Percentiles rank a stretch among this genome's conserved stretches.
Conservation (phyloP, 305 asterid species). For the Fraxinus angustifolia region DNA sequence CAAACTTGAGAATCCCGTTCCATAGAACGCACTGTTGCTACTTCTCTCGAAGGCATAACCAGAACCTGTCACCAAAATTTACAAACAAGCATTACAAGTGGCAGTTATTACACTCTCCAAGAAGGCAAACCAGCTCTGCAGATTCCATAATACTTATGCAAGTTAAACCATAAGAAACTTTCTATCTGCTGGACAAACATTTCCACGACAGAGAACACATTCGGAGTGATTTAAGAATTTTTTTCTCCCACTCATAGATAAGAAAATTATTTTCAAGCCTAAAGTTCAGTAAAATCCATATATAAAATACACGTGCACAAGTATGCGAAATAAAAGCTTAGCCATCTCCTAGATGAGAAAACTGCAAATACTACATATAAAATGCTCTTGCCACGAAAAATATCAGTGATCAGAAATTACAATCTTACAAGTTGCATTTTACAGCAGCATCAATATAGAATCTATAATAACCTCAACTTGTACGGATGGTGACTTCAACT, state of each 20-base stretch:
- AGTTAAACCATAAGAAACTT: not conserved
- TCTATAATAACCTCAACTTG: not conserved
- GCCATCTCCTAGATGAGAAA: not conserved
- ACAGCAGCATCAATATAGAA: not conserved
- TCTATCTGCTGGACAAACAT: not conserved
- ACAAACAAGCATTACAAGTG: not conserved
- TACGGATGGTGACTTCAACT: not conserved
- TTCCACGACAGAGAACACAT: not conserved
- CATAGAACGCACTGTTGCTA: conserved; percentile 65
- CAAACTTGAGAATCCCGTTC: conserved; percentile 65
- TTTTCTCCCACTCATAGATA: not conserved
- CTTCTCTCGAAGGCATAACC: conserved; percentile 76
- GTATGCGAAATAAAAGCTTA: not conserved
- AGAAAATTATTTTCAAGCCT: not conserved
- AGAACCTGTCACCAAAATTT: conserved; percentile 50
- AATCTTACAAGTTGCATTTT: not conserved
- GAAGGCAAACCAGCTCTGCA: not conserved
- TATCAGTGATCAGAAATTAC: not conserved
- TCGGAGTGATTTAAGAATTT: not conserved
- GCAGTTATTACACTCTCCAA: not conserved
- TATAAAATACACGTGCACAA: not conserved
- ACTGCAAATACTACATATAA: not conserved
- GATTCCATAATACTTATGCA: not conserved
- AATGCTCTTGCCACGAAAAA: not conserved
- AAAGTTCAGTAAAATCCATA: not conserved